These are phyloP conservation scores for Pezicula carpinea DNA, from an alignment of 2,329 filamentous ascomycete genomes.

Conservation along the genomic window DNA sequence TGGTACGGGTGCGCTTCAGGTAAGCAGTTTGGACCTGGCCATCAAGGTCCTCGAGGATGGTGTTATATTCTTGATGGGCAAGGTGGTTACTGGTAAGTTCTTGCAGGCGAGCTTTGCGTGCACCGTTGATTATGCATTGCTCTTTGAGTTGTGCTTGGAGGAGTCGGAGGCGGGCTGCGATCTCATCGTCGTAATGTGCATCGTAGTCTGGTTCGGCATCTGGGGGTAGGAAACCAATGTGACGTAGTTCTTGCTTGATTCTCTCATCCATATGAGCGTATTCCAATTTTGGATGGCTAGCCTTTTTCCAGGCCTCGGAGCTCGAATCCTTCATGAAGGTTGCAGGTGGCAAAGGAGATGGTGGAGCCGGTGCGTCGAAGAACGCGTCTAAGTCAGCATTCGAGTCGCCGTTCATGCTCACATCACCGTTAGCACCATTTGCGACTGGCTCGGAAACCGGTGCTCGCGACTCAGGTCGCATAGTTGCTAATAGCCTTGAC, in stretches of 20 bases:
- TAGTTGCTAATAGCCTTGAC: constrained; percentile 71
- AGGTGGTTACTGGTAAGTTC: constrained; percentile 89
- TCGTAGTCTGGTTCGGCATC: constrained; percentile 75
- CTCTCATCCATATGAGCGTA: constrained; percentile 86
- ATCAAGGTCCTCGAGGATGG: constrained; percentile 94
- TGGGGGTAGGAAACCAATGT: constrained; percentile 78
- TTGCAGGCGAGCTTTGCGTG: constrained; percentile 79
- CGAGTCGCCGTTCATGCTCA: constrained; percentile 40
- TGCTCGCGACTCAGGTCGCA: constrained; percentile 69
- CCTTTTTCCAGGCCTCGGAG: constrained; percentile 73
- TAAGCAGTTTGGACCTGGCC: constrained; percentile 92
- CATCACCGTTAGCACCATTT: constrained; percentile 48
- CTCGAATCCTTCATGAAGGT: constrained; percentile 75
- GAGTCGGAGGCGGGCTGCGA: constrained; percentile 81
- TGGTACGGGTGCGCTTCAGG: constrained; percentile 87
- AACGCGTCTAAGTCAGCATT: constrained; percentile 27
- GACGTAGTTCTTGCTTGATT: constrained; percentile 82
- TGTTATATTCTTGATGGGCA: constrained; percentile 94
- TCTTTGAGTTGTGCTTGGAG: constrained; percentile 79
- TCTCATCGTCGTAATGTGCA: constrained; percentile 87
- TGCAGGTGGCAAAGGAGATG: constrained; percentile 54
- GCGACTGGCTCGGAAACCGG: constrained; percentile 48
- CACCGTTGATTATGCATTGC: constrained; percentile 82
- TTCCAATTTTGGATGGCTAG: constrained; percentile 70
- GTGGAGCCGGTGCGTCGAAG: constrained; percentile 21